These are phyloP conservation scores for Candida ipomoeae DNA, from an alignment of 805 yeast genomes.

Conservation along the genomic window DNA sequence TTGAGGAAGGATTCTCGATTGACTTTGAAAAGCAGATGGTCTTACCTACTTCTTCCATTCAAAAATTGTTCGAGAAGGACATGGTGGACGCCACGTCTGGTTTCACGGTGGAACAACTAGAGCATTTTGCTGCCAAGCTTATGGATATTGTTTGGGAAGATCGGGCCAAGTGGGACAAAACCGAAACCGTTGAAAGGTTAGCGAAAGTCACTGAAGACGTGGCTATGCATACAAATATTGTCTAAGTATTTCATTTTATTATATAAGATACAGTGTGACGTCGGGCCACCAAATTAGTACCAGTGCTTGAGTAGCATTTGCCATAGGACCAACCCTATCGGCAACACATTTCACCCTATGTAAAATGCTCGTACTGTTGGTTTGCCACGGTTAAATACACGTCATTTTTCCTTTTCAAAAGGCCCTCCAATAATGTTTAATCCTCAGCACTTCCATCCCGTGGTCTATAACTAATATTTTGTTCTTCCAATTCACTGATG, in stretches of 20 bases:
- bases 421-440: conserved; percentile 18
- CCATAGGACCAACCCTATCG: background rate
- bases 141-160: conserved; percentile 72
- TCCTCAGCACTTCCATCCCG: conserved; percentile 87
- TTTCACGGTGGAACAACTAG: conserved; percentile 35
- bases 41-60: conserved; percentile 16
- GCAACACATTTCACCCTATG: background rate
- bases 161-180: conserved; percentile 47
- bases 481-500: conserved; percentile 63
- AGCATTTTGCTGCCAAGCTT: conserved; percentile 53
- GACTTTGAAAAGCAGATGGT: conserved; percentile 54
- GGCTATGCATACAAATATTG: background rate
- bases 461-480: conserved; percentile 84
- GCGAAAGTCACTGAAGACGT: conserved; percentile 14
- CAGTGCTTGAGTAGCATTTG: background rate
- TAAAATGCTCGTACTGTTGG: background rate
- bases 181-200: conserved; percentile 32
- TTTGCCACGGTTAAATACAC: background rate
- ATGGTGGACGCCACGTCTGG: conserved; percentile 30
- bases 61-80: conserved; percentile 22
- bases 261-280: background rate
- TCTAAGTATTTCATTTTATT: background rate
- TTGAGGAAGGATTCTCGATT: conserved; percentile 33
- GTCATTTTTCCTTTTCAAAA: background rate
- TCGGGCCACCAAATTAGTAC: background rate